A percentile compares a stretch with the other conserved stretches of the same genome.
Evolutionary conservation across 176 grass and related monocot species (phyloP).

Genomic region (Pontederia crassipes): DNA sequence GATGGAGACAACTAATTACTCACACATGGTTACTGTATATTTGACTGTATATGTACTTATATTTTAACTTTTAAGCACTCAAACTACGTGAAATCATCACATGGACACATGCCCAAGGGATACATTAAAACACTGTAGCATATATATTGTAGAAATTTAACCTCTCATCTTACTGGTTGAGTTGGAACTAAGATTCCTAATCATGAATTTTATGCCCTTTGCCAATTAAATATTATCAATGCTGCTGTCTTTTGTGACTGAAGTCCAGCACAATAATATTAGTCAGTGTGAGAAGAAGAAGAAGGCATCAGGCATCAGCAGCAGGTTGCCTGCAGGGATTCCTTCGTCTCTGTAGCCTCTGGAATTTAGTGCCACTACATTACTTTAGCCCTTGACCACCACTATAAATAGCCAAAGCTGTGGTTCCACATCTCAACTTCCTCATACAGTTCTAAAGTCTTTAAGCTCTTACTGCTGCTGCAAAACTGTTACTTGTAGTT

Average conservation of each 20-base stretch:
- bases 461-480: neutral
- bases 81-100: neutral
- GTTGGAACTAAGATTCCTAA: conserved; percentile 14
- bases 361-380: no score
- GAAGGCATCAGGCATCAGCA: no score
- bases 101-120: conserved; percentile 7
- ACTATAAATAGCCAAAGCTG: conserved; percentile 1
- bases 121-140: neutral
- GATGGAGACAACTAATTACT: no score
- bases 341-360: neutral
- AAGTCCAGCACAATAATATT: no score
- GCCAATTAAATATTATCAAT: neutral
- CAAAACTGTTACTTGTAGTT: no score
- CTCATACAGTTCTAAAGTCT: neutral
- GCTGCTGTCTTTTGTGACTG: no score
- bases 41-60: neutral
- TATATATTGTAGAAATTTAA: neutral
- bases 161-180: neutral
- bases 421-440: no score
- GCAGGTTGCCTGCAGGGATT: neutral
- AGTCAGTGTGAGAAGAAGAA: no score
- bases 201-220: conserved; percentile 2
- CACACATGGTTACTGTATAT: neutral
- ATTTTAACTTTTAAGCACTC: neutral
- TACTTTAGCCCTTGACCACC: neutral